phyloP scores from a whole-genome alignment of 2,329 filamentous ascomycete genomes.

The Colletotrichum euphorbiae region DNA sequence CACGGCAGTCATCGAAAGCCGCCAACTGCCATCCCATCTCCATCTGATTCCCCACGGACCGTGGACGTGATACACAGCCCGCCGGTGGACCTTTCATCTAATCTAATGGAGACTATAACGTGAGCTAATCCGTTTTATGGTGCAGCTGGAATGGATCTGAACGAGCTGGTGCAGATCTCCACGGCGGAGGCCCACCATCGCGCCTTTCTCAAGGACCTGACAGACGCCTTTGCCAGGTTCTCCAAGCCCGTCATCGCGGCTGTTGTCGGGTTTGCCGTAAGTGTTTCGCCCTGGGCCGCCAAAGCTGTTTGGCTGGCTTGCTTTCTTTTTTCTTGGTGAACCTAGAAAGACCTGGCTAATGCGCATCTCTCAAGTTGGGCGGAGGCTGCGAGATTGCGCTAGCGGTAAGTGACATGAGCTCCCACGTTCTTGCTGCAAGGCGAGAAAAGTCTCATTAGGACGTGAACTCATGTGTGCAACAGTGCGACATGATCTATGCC shows the following conservation, averaged over 20 bases:
- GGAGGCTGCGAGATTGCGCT: slow-evolving; percentile 64
- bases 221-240: slow-evolving; percentile 49
- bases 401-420: slow-evolving; percentile 47
- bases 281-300: slow-evolving; percentile 39
- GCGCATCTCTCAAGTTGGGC: slow-evolving; percentile 50
- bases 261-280: slow-evolving; percentile 62
- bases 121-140: slow-evolving; percentile 31
- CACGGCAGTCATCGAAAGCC: slow-evolving; percentile 12
- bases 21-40: slow-evolving; percentile 31
- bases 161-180: slow-evolving; percentile 41
- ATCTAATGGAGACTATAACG: slow-evolving; percentile 1
- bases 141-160: slow-evolving; percentile 42
- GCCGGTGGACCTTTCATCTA: slow-evolving; percentile 7
- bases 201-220: slow-evolving; percentile 54
- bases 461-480: not conserved
- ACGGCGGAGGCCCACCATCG: slow-evolving; percentile 43
- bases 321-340: not conserved
- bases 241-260: slow-evolving; percentile 62
- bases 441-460: not conserved
- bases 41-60: slow-evolving; percentile 36
- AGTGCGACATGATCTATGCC: slow-evolving; percentile 56
- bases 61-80: slow-evolving; percentile 30
- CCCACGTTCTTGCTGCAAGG: slow-evolving; percentile 3
- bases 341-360: slow-evolving; percentile 18
- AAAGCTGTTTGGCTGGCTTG: not conserved